phyloP scores from a whole-genome alignment of 345 rosid genomes.

The Abelmoschus esculentus region DNA sequence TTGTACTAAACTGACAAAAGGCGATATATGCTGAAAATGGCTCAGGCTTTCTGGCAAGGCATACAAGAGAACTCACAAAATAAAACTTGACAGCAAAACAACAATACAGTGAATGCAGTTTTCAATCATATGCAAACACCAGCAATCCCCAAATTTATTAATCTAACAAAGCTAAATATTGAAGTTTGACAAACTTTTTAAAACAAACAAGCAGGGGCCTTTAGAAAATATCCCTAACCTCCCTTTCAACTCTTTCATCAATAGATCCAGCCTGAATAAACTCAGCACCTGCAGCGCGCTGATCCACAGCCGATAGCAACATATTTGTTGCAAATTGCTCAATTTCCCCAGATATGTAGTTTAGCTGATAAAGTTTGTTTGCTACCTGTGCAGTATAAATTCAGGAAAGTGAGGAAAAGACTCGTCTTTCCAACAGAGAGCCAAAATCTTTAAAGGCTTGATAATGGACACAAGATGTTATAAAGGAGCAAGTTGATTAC shows the following conservation, averaged over 20 bases:
- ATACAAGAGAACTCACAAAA: neutral
- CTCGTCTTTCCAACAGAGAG: neutral
- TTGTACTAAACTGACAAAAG: neutral
- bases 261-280: conserved; percentile 12
- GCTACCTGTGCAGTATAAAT: conserved; percentile 60
- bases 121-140: neutral
- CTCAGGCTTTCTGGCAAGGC: neutral
- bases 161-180: neutral
- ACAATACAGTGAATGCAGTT: neutral
- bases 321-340: conserved; percentile 79
- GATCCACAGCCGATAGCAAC: conserved; percentile 63
- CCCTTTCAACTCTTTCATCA: conserved; percentile 45
- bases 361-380: conserved; percentile 82
- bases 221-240: conserved; percentile 33
- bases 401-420: conserved; percentile 6
- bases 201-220: neutral
- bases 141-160: too few relatives aligned
- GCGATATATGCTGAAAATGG: too few relatives aligned
- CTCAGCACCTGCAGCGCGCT: conserved; percentile 5
- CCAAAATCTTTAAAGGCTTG: neutral
- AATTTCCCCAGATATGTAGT: conserved; percentile 58
- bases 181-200: neutral
- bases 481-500: conserved; percentile 32
- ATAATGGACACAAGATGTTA: conserved; percentile 9
- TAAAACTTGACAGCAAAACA: neutral